Evolutionary conservation across 768 basidiomycete species (phyloP), one percentile per base, ranked within the genome.

Genomic region (Scleroderma bovista): DNA sequence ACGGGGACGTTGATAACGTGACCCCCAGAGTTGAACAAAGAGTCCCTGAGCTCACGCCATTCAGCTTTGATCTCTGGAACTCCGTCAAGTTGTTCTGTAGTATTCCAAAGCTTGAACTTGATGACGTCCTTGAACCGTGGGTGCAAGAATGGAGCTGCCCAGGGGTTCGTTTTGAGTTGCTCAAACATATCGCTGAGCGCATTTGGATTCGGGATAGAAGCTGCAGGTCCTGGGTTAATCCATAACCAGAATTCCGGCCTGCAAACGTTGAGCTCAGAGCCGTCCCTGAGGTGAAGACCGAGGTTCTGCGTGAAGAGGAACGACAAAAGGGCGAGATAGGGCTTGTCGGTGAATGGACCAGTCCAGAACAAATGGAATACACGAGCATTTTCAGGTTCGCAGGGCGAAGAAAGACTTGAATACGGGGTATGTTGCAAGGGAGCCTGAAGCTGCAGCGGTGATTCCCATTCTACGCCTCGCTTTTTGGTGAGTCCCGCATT

Each of bases 361-460:
- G 94, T 90, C 95, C 96, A 98, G 74, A 96, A 99, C 85, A 97
- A 96, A 69, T 99, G 96, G 75, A 95, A 98, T 29, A 97, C 70
- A 32, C 88, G 81, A 6, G 93, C 87, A 59, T 86, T 82, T 56
- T 90, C 85, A 0, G 84, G 77, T 60, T 96, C 91, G 68, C 96
- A 99, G 1, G 83, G 75, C 1, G 71, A 64, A 3, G 77, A 65
- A 36, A 81, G 75, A 47, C 77, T 76, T 19, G 81, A 75, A 56
- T 80, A 78, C 0, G 84, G 76, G 36, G 71, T 70, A 59, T 88
- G 80, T 29, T 72, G 66, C 13, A 77, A 64, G 5, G 81, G 73
- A 7, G 74, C 64, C 32, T 78, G 75, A 19, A 84, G 70, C n/a
- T 60, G 47, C 23, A 79, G 52, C 39, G 66, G 62, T 3, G 66